phyloP scores from a whole-genome alignment of 768 basidiomycete species.

The Xerocomellus amylosporus region DNA sequence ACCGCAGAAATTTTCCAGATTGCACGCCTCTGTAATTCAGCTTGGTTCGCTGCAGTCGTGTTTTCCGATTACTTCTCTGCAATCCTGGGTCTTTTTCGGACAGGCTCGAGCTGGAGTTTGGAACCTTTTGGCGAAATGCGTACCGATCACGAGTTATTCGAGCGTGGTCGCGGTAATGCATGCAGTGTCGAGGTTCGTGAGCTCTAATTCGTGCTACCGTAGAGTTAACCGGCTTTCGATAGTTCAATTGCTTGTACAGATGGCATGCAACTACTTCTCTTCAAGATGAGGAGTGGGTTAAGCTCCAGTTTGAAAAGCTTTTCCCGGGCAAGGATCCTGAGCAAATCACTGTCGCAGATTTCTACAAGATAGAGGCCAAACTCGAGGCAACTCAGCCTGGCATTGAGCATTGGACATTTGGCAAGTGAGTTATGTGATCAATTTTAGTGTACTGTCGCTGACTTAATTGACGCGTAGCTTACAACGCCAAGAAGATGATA shows the following conservation, averaged over 20 bases:
- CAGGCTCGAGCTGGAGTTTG: constrained; percentile 76
- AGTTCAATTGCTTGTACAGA: constrained; percentile 85
- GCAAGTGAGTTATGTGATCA: constrained; percentile 38
- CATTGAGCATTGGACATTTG: constrained; percentile 65
- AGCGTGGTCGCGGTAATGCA: constrained; percentile 77
- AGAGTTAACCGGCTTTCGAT: neutral
- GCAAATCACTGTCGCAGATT: constrained; percentile 45
- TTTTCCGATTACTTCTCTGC: constrained; percentile 81
- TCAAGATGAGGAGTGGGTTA: constrained; percentile 71
- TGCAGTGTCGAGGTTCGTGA: constrained; percentile 72
- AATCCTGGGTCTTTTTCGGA: constrained; percentile 74
- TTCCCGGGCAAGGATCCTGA: constrained; percentile 56
- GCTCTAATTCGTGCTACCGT: neutral
- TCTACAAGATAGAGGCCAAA: constrained; percentile 44
- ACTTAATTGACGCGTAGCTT: constrained; percentile 40
- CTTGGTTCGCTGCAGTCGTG: constrained; percentile 76
- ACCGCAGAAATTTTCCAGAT: constrained; percentile 76
- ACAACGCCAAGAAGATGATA: constrained; percentile 52
- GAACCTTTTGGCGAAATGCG: constrained; percentile 76
- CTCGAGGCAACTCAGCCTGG: constrained; percentile 43
- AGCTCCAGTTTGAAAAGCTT: constrained; percentile 43
- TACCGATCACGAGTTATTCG: constrained; percentile 60
- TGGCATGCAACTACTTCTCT: constrained; percentile 81
- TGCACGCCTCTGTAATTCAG: constrained; percentile 72
- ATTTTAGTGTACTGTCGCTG: neutral